Evolutionary conservation across 73 alveolate genomes (phyloP).

Genomic region (Durusdinium trenchii): DNA sequence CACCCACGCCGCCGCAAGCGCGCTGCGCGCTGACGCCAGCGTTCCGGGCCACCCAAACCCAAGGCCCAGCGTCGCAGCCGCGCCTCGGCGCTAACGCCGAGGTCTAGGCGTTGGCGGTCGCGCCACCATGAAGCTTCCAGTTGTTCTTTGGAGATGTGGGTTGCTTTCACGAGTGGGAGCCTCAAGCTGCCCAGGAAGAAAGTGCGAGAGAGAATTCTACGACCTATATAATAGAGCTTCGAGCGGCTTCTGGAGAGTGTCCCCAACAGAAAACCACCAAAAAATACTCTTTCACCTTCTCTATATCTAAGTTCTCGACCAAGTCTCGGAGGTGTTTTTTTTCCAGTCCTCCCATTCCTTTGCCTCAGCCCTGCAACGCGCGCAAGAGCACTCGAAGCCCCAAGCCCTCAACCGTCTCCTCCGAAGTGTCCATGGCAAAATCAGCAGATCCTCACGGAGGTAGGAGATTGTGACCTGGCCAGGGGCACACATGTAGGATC

Average conservation of each 20-base stretch:
- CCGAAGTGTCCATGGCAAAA: conserved; percentile 30
- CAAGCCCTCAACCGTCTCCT: conserved; percentile 8
- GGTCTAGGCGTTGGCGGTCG: not conserved
- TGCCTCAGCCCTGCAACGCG: conserved; percentile 6
- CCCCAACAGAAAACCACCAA: too few species aligned
- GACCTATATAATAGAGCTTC: too few species aligned
- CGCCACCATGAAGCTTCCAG: conserved; percentile 53
- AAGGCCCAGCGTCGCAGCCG: conserved; percentile 81
- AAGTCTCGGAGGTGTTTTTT: too few species aligned
- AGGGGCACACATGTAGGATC: too few species aligned
- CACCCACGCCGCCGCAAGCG: conserved; percentile 39
- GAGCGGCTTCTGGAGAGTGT: too few species aligned
- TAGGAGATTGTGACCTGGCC: conserved; percentile 50
- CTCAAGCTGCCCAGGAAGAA: too few species aligned
- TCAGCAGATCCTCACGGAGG: conserved; percentile 21
- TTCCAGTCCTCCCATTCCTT: too few species aligned
- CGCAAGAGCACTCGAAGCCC: conserved; percentile 55
- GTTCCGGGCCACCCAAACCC: conserved; percentile 17
- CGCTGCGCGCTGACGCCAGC: conserved; percentile 22
- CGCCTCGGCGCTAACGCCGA: conserved; percentile 41
- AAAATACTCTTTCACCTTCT: too few species aligned
- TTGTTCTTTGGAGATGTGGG: not conserved
- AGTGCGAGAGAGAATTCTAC: too few species aligned
- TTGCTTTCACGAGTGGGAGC: not conserved
- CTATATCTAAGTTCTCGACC: too few species aligned